phyloP scores from a whole-genome alignment of 2,329 filamentous ascomycete genomes.

The Chaetomiaceae sp. region DNA sequence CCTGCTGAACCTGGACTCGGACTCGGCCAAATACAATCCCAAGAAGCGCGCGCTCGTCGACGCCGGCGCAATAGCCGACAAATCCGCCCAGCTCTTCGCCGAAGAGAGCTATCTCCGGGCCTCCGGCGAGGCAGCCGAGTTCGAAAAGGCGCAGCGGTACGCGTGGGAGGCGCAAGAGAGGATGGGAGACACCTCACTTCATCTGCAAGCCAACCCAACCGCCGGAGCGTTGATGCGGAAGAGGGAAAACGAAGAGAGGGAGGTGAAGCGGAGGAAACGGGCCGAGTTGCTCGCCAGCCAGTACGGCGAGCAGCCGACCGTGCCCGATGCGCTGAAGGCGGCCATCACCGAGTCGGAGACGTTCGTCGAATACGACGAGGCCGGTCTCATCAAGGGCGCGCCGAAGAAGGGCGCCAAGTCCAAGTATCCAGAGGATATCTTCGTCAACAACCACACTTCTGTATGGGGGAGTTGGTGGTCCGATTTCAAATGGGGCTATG shows the following conservation, averaged over 20 bases:
- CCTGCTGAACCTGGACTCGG: constrained; percentile 86
- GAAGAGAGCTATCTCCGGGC: constrained; percentile 89
- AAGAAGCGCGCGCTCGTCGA: constrained; percentile 92
- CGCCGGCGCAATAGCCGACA: constrained; percentile 73
- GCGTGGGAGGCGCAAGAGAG: constrained; percentile 95
- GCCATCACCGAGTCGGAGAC: constrained; percentile 75
- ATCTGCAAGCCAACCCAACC: constrained; percentile 94
- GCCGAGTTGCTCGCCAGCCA: constrained; percentile 46
- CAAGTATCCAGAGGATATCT: constrained; percentile 86
- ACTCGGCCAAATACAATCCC: constrained; percentile 96
- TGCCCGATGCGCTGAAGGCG: constrained; percentile 59
- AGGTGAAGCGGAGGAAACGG: constrained; percentile 63
- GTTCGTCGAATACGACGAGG: constrained; percentile 93
- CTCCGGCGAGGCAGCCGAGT: constrained; percentile 87
- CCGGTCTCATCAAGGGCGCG: constrained; percentile 82
- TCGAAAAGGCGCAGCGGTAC: constrained; percentile 82
- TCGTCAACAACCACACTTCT: constrained; percentile 84
- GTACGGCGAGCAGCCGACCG: constrained; percentile 47
- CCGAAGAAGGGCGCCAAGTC: constrained; percentile 73
- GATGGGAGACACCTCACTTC: constrained; percentile 70
- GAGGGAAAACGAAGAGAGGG: constrained; percentile 70
- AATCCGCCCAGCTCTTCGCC: constrained; percentile 75
- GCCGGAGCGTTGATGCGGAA: constrained; percentile 81
- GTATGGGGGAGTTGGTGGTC: constrained; percentile 99
- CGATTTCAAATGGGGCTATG: constrained; percentile 91